Conservation (phyloP, 2,329 filamentous ascomycete genomes). For the Botrytis cinerea region DNA sequence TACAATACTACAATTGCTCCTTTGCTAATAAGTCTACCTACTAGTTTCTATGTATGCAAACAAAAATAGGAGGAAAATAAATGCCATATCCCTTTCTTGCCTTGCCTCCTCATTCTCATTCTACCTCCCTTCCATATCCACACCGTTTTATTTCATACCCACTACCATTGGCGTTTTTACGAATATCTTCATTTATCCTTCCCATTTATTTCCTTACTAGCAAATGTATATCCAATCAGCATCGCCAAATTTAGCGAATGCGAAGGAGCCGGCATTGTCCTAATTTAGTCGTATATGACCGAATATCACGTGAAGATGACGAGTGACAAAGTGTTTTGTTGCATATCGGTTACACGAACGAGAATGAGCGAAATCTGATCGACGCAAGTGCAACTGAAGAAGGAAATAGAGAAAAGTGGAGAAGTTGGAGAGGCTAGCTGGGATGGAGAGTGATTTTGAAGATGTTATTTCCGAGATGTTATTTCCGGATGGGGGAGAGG, state of each 20-base stretch:
- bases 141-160: background rate
- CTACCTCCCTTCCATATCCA: background rate
- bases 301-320: background rate
- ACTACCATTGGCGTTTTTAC: background rate
- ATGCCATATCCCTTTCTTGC: background rate
- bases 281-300: background rate
- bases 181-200: background rate
- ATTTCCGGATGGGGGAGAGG: background rate
- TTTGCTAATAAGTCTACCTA: background rate
- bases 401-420: background rate
- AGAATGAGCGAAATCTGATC: background rate
- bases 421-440: background rate
- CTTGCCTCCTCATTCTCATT: background rate
- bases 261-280: background rate
- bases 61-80: background rate
- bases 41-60: background rate
- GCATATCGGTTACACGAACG: background rate
- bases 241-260: slow-evolving; percentile 11
- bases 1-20: background rate
- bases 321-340: background rate
- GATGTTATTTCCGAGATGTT: background rate
- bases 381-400: background rate
- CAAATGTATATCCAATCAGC: background rate
- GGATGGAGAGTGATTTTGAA: background rate
- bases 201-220: background rate